These are phyloP conservation scores for Spathaspora arborariae DNA, from an alignment of 805 yeast species.

Conservation along the genomic window DNA sequence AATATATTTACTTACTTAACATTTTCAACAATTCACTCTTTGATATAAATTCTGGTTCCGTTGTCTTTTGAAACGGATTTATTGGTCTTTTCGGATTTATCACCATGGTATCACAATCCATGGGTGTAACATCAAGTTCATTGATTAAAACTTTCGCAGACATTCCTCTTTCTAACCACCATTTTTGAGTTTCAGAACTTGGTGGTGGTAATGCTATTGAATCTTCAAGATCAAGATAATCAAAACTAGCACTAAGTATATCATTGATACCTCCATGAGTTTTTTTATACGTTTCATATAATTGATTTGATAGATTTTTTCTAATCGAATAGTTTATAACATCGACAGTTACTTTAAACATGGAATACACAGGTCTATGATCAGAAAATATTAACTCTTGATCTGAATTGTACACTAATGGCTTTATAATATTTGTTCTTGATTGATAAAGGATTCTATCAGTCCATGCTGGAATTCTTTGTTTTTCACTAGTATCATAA, in stretches of 20 bases:
- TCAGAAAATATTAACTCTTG: conserved; percentile 69
- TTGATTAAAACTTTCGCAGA: conserved; percentile 64
- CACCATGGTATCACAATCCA: conserved; percentile 25
- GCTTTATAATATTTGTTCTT: conserved; percentile 56
- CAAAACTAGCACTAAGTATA: conserved; percentile 20
- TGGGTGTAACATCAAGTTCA: conserved; percentile 31
- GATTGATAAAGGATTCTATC: conserved; percentile 71
- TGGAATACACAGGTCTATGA: conserved; percentile 84
- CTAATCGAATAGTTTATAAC: conserved; percentile 63
- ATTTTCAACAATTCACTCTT: conserved; percentile 13
- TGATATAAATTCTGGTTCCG: conserved; percentile 50
- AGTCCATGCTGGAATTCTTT: conserved; percentile 94
- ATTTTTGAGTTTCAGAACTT: conserved; percentile 71
- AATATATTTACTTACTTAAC: background rate
- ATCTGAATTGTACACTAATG: conserved; percentile 56
- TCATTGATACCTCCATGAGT: conserved; percentile 44
- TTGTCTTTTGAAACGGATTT: conserved; percentile 66
- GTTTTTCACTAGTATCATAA: conserved; percentile 90
- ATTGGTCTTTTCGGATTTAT: conserved; percentile 67
- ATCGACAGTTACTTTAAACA: conserved; percentile 59
- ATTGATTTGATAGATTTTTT: conserved; percentile 48
- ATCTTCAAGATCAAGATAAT: conserved; percentile 12
- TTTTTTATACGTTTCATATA: conserved; percentile 53
- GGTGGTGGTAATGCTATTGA: conserved; percentile 75
- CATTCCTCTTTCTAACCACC: conserved; percentile 89